These are phyloP conservation scores for Sutorius eximius DNA, from an alignment of 1,284 basidiomycete species.

Conservation along the genomic window DNA sequence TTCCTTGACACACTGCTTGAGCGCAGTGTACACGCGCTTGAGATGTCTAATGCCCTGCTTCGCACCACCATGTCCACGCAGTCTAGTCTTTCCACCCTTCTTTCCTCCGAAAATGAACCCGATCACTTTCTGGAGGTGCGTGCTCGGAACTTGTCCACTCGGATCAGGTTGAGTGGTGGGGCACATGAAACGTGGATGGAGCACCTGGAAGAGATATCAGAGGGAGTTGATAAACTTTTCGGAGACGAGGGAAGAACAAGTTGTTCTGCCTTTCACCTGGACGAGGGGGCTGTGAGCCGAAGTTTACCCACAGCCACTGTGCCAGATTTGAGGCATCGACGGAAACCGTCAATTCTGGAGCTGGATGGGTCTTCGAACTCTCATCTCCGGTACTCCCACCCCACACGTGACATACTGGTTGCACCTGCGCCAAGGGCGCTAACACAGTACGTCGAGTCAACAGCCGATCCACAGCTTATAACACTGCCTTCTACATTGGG, in stretches of 20 bases:
- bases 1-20: slow-evolving; percentile 74
- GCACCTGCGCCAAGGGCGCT: slow-evolving; percentile 69
- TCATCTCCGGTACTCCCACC: slow-evolving; percentile 51
- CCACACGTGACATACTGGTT: slow-evolving; percentile 53
- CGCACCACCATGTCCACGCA: slow-evolving; percentile 72
- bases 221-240: slow-evolving; percentile 59
- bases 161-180: slow-evolving; percentile 45
- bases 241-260: slow-evolving; percentile 22
- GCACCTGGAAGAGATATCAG: slow-evolving; percentile 63
- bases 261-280: slow-evolving; percentile 4
- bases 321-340: slow-evolving; percentile 34
- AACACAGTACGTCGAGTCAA: slow-evolving; percentile 67
- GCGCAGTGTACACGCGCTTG: slow-evolving; percentile 77
- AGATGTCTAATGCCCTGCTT: slow-evolving; percentile 76
- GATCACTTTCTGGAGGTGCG: slow-evolving; percentile 46
- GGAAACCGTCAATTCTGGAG: slow-evolving; percentile 52
- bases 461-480: slow-evolving; percentile 51
- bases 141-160: slow-evolving; percentile 49
- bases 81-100: slow-evolving; percentile 52
- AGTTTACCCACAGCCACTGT: slow-evolving; percentile 49
- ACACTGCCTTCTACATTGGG: slow-evolving; percentile 70
- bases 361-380: slow-evolving; percentile 31
- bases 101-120: slow-evolving; percentile 38
- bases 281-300: slow-evolving; percentile 45
- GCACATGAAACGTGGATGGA: slow-evolving; percentile 60